Evolutionary conservation across 768 basidiomycete genomes (phyloP).

Genomic region (Trametes villosa): DNA sequence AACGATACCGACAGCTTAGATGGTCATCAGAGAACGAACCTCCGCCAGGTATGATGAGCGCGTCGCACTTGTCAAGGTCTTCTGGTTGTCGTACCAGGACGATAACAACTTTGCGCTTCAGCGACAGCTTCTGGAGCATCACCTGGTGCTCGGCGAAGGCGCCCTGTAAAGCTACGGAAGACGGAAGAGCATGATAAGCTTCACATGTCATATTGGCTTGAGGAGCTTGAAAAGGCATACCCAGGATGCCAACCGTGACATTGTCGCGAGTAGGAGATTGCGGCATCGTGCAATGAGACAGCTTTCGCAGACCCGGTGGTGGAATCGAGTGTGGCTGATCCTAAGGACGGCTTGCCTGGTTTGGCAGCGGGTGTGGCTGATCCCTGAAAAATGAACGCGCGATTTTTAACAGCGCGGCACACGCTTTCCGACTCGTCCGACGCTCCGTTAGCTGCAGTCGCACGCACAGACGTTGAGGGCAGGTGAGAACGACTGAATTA

Average conservation of each 20-base stretch:
- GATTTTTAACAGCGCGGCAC: not conserved
- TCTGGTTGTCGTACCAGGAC: constrained; percentile 71
- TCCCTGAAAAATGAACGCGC: not conserved
- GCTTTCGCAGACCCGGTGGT: not conserved
- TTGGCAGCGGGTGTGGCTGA: not conserved
- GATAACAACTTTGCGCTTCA: constrained; percentile 49
- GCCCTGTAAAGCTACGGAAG: constrained; percentile 78
- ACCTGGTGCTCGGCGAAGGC: constrained; percentile 88
- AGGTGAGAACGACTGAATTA: not conserved
- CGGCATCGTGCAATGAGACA: constrained; percentile 10
- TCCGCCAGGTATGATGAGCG: constrained; percentile 93
- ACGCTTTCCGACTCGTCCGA: too few relatives aligned
- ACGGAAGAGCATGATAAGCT: not conserved
- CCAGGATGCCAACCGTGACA: constrained; percentile 28
- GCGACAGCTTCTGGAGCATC: constrained; percentile 61
- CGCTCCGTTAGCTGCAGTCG: too few relatives aligned
- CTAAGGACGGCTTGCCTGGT: constrained; percentile 9
- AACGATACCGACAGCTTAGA: too few relatives aligned
- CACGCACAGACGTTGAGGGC: not conserved
- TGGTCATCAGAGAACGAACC: constrained; percentile 44
- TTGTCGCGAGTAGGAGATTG: constrained; percentile 12
- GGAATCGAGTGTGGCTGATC: constrained; percentile 13
- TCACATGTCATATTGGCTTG: not conserved
- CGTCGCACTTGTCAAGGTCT: constrained; percentile 80
- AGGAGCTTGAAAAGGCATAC: not conserved